phyloP scores from a whole-genome alignment of 371 early-diverging fungal genomes.

The Mortierella sp. region DNA sequence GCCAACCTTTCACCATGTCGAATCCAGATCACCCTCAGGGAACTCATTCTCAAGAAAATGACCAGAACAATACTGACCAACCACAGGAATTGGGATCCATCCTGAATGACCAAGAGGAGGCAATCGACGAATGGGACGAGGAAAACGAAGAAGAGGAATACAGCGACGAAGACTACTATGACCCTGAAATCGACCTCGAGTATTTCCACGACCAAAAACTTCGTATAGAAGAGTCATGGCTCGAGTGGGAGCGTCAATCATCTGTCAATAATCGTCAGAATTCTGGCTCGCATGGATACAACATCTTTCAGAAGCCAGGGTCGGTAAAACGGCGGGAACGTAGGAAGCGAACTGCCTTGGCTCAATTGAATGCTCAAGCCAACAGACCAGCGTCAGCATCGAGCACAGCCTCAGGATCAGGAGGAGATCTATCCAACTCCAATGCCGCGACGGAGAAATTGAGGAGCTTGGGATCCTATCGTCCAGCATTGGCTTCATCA shows the following conservation, averaged over 20 bases:
- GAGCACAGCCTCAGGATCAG: constrained; percentile 25
- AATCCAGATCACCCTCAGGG: constrained; percentile 8
- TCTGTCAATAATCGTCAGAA: constrained; percentile 34
- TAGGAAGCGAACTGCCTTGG: constrained; percentile 14
- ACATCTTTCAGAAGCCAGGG: constrained; percentile 40
- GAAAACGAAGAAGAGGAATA: constrained; percentile 19
- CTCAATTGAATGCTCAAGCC: constrained; percentile 11
- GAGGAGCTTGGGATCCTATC: constrained; percentile 23
- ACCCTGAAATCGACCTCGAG: constrained; percentile 42
- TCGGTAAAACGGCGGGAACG: constrained; percentile 37
- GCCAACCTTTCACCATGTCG: not conserved
- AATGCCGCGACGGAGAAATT: constrained; percentile 14
- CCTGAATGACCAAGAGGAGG: not conserved
- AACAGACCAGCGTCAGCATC: constrained; percentile 10
- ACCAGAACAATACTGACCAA: not conserved
- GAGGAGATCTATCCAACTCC: not conserved
- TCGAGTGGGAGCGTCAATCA: constrained; percentile 50
- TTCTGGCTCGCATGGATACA: constrained; percentile 3
- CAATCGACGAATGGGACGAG: constrained; percentile 3
- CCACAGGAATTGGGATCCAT: not conserved
- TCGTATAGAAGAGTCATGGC: constrained; percentile 52
- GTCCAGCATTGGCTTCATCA: constrained; percentile 40
- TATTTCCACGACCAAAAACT: constrained; percentile 40
- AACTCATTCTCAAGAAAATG: not conserved
- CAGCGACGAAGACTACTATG: constrained; percentile 42